Evolutionary conservation across 805 yeast genomes (phyloP).

Genomic region (Cephaloascus albidus): DNA sequence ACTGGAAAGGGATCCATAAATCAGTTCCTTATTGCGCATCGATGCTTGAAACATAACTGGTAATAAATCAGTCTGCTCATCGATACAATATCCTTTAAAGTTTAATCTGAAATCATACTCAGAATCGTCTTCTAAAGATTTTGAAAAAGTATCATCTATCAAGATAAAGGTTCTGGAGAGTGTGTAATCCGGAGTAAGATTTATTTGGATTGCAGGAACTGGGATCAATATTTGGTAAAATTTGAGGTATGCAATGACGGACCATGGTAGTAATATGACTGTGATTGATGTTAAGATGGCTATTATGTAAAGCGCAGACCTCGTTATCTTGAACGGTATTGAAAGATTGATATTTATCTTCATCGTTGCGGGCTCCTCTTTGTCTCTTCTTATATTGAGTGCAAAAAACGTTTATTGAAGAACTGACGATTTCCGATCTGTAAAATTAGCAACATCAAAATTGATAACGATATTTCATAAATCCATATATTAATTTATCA

Average conservation of each 20-base stretch:
- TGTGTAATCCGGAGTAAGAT: constrained; percentile 6
- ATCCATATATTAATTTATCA: too few relatives aligned
- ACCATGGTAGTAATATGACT: constrained; percentile 19
- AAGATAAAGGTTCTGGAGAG: constrained; percentile 12
- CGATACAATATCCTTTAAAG: not conserved
- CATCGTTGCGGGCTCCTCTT: not conserved
- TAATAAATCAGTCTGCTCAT: not conserved
- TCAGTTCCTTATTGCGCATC: too few relatives aligned
- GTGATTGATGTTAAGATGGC: constrained; percentile 7
- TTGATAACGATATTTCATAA: too few relatives aligned
- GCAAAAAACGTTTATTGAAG: too few relatives aligned
- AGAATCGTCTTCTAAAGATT: constrained; percentile 9
- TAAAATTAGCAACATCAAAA: too few relatives aligned
- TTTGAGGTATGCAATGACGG: constrained; percentile 16
- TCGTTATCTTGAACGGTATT: constrained; percentile 11
- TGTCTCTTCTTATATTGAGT: too few relatives aligned
- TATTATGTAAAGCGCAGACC: constrained; percentile 8
- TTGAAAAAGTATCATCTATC: constrained; percentile 8
- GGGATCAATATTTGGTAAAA: constrained; percentile 20
- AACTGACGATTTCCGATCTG: too few relatives aligned
- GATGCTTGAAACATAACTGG: not conserved
- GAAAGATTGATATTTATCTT: constrained; percentile 11
- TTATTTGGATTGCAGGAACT: constrained; percentile 1
- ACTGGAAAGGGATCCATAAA: not conserved
- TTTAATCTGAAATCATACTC: constrained; percentile 6